phyloP scores from a whole-genome alignment of 164 flowering plant genomes.

The Annona cherimola region DNA sequence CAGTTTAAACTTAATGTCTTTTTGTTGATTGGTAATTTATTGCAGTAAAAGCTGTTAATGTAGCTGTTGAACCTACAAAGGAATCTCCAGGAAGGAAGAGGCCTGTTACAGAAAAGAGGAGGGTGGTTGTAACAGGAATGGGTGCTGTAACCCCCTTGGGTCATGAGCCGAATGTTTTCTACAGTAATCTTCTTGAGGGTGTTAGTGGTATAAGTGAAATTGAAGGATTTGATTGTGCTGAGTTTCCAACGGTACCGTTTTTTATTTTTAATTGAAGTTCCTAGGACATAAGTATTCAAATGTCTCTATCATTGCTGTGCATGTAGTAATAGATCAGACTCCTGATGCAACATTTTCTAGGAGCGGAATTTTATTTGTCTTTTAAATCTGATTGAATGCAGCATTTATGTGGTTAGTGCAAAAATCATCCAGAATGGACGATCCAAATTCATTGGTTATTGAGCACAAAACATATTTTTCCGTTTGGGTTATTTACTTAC shows the following conservation, averaged over 20 bases:
- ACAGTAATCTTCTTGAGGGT: slow-evolving; percentile 90
- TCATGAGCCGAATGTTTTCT: slow-evolving; percentile 74
- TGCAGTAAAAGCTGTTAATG: slow-evolving; percentile 60
- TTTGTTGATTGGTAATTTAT: background rate
- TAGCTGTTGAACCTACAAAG: slow-evolving; percentile 58
- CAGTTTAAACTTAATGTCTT: background rate
- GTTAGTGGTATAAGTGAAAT: slow-evolving; percentile 91
- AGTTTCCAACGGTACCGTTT: slow-evolving; percentile 69
- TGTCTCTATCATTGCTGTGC: no score
- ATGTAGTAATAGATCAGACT: background rate
- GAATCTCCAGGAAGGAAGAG: slow-evolving; percentile 54
- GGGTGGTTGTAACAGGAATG: slow-evolving; percentile 96
- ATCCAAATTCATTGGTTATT: background rate
- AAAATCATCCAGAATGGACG: background rate
- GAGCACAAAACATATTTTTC: no score
- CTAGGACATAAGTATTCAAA: no score
- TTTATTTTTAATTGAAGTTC: background rate
- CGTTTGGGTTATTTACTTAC: no score
- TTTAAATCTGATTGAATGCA: background rate
- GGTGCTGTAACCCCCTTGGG: slow-evolving; percentile 89
- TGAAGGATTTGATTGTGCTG: slow-evolving; percentile 85
- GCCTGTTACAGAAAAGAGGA: slow-evolving; percentile 62
- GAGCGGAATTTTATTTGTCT: background rate
- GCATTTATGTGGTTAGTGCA: background rate
- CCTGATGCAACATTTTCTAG: background rate